Base-by-base conservation (phyloP, 768 basidiomycete genomes). In the Sarcodon aspratus region DNA sequence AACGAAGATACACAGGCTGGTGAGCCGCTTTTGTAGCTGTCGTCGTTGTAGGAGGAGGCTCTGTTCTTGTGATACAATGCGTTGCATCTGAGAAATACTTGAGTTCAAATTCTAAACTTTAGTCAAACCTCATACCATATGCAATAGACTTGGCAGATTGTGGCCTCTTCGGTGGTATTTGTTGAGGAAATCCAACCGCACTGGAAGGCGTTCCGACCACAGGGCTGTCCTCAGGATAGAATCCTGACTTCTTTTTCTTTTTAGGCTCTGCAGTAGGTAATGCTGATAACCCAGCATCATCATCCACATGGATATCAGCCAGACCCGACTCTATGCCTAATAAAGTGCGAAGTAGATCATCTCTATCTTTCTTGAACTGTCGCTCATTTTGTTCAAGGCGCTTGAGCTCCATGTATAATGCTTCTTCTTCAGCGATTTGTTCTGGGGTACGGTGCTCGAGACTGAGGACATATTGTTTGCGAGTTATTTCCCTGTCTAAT, bases 361-460 rank as follows among this genome's bases (percentile, higher is more conserved):
- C 91, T 13, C 93, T 73, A 15, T 96, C 92, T 54, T 79, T 80
- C 66, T 85, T 86, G 70, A 93, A 97, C 47, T 75, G 75, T 33
- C 85, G 76, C 61, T 96, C 93, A 51, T 75, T 89, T 66, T 97
- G 95, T 61, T 97, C 94, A 45, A 99, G 74, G n/a, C 90, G 80
- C 60, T 94, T 93, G 45, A 95, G 76, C 63, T 97, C 92, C 53
- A 97, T 69, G 65, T 88, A 97, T 3, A 99, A 72, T 7, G 90
- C 86, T 57, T 97, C 94, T 70, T 98, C 96, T 62, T 99, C 94
- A 13, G 83, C 85, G 40, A 95, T 83, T 66, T 97, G 90, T 45
- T 85, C 80, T 4, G 82, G 75, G 0, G 91, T 86, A n/a, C 95
- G 82, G 49, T 76, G 79, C 66, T 93, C 89, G n/a, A 98, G 78